Evolutionary conservation across 73 alveolate species (phyloP), one percentile per base, ranked within the genome.

Genomic region (Paramecium pentaurelia): DNA sequence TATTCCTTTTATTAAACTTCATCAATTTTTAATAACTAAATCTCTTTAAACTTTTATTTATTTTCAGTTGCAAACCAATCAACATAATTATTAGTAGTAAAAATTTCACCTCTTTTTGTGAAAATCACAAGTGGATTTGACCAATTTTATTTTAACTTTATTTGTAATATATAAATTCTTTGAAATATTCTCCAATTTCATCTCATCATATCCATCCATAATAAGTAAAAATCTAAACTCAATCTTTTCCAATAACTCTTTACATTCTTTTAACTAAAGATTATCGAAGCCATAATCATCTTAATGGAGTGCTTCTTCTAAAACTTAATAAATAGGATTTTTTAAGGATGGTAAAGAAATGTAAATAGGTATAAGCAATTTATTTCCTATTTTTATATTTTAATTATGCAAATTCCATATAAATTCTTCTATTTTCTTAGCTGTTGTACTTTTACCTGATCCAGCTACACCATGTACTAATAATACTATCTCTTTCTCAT

Each of bases 381-480:
- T 1, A 14, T 47, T 12, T 10, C 4, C 2, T 1, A 18, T 60
- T 60, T 18, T 60, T 1, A 18, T 18, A 20, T 60, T 11, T 8
- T 11, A 7, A 1, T 60, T 6, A 60, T 18, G 20, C 7, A 32
- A 32, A 0, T 71, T 40, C 86, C 86, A 71, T 1, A 71, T 18
- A 18, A 71, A 30, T 32, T 71, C 86, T 16, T 71, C 86, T 9
- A 71, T 71, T 34, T 30, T 71, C 25, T 36, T 71, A 32, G 86
- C 86, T 2, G 86, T 40, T 0, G 58, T 71, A 71, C 86, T 71
- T 28, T 71, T 71, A 1, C 86, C 86, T 18, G 86, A 71, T 30
- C 86, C 86, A 30, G 86, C 86, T 14, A 28, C 14, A 1, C 86
- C 86, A 71, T 71, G 86, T 6, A 71, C 36, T 36, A 71, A 71